phyloP scores from a whole-genome alignment of 2,329 filamentous ascomycete species.

The Penicillium sp. region DNA sequence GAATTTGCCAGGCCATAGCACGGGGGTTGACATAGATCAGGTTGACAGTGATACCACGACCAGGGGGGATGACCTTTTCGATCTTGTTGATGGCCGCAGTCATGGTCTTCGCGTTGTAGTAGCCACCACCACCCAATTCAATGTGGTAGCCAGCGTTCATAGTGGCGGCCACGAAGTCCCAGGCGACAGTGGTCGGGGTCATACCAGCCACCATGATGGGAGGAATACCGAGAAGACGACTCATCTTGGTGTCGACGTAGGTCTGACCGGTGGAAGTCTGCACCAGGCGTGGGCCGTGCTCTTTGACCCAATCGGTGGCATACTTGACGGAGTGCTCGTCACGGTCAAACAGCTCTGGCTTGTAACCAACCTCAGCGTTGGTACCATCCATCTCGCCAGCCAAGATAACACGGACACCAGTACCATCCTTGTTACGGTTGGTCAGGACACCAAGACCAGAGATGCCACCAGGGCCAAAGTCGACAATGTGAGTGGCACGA shows the following conservation, averaged over 20 bases:
- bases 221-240: slow-evolving; percentile 78
- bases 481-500: slow-evolving; percentile 87
- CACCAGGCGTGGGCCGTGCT: slow-evolving; percentile 89
- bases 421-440: slow-evolving; percentile 98
- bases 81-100: slow-evolving; percentile 82
- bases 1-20: slow-evolving; percentile 59
- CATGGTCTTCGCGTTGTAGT: slow-evolving; percentile 74
- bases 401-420: slow-evolving; percentile 92
- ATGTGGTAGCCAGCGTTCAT: slow-evolving; percentile 56
- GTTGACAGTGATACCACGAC: slow-evolving; percentile 58
- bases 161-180: slow-evolving; percentile 63
- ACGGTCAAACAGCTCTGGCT: slow-evolving; percentile 95
- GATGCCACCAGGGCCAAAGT: slow-evolving; percentile 96
- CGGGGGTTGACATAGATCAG: slow-evolving; percentile 59
- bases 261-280: slow-evolving; percentile 88
- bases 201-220: slow-evolving; percentile 92
- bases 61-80: slow-evolving; percentile 77
- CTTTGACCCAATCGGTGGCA: slow-evolving; percentile 96
- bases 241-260: slow-evolving; percentile 97
- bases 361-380: slow-evolving; percentile 91
- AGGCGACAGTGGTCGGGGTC: slow-evolving; percentile 86
- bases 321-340: slow-evolving; percentile 95
- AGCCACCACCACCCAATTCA: slow-evolving; percentile 56
- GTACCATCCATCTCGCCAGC: slow-evolving; percentile 92
- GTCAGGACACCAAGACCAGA: slow-evolving; percentile 95